Evolutionary conservation across 1,139 yeast genomes (phyloP).

Genomic region (Meyerozyma elateridarum): DNA sequence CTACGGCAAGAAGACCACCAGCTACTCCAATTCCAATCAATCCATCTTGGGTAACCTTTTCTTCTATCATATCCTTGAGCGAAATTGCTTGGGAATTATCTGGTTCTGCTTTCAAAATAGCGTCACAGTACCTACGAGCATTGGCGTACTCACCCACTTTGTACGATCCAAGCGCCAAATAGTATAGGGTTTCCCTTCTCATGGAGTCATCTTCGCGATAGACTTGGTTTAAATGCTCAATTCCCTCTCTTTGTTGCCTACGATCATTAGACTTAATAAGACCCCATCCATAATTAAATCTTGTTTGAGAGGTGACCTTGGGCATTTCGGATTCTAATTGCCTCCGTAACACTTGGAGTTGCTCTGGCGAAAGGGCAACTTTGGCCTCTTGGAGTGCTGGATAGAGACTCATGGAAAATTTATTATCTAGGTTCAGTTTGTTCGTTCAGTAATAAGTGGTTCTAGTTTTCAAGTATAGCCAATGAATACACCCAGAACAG

Average conservation of each 20-base stretch:
- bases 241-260: conserved; percentile 72
- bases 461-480: conserved; percentile 1
- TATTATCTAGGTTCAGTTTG: too few species aligned
- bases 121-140: conserved; percentile 82
- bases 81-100: conserved; percentile 72
- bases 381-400: conserved; percentile 43
- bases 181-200: conserved; percentile 86
- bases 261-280: conserved; percentile 63
- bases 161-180: conserved; percentile 81
- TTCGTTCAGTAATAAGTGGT: too few species aligned
- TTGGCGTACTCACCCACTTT: conserved; percentile 84
- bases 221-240: conserved; percentile 66
- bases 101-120: conserved; percentile 74
- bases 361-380: conserved; percentile 66
- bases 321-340: conserved; percentile 84
- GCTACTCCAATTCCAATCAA: conserved; percentile 82
- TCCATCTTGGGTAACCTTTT: conserved; percentile 81
- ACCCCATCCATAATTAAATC: conserved; percentile 97
- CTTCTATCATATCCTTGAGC: conserved; percentile 74
- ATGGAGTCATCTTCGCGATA: conserved; percentile 77
- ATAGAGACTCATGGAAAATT: conserved; percentile 12
- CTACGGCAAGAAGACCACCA: conserved; percentile 80
- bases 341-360: conserved; percentile 66
- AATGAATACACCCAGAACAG: too few species aligned
- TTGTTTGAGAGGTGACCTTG: conserved; percentile 72